Conservation (phyloP, 2,329 filamentous ascomycete genomes). For the Colletotrichum horii region DNA sequence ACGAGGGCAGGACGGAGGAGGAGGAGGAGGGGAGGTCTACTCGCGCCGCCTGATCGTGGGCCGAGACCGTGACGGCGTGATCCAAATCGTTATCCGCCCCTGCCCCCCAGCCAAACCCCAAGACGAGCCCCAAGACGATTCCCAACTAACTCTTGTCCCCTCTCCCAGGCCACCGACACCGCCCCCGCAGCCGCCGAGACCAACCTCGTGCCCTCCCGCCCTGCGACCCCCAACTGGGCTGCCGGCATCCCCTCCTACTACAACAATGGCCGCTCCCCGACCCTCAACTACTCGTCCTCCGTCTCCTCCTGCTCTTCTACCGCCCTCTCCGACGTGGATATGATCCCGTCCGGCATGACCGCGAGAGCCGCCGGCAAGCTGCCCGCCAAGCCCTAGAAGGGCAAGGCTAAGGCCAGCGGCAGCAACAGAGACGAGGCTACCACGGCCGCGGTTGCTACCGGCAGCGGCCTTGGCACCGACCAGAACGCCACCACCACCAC, state of each 20-base stretch:
- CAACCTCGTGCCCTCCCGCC: background rate
- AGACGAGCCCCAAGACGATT: background rate
- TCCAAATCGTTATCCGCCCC: background rate
- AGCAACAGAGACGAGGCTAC: background rate
- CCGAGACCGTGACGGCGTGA: background rate
- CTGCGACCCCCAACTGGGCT: background rate
- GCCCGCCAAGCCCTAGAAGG: slow-evolving; percentile 8
- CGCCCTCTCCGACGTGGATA: background rate
- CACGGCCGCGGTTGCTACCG: background rate
- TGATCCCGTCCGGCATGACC: background rate
- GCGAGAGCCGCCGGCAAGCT: background rate
- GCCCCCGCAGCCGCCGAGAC: background rate
- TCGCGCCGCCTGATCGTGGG: background rate
- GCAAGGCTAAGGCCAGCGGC: background rate
- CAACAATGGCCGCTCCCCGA: background rate
- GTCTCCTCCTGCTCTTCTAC: background rate
- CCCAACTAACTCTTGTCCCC: background rate
- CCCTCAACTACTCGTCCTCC: background rate
- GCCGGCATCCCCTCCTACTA: slow-evolving; percentile 10
- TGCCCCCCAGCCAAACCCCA: background rate
- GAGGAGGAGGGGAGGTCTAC: background rate
- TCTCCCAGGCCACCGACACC: background rate
- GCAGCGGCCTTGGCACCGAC: background rate
- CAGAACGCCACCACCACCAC: background rate
- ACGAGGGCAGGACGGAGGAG: background rate